A percentile compares a stretch with the other conserved stretches of the same genome.
Conservation (phyloP, 371 early-diverging fungal species). For the Mucor ambiguus region DNA sequence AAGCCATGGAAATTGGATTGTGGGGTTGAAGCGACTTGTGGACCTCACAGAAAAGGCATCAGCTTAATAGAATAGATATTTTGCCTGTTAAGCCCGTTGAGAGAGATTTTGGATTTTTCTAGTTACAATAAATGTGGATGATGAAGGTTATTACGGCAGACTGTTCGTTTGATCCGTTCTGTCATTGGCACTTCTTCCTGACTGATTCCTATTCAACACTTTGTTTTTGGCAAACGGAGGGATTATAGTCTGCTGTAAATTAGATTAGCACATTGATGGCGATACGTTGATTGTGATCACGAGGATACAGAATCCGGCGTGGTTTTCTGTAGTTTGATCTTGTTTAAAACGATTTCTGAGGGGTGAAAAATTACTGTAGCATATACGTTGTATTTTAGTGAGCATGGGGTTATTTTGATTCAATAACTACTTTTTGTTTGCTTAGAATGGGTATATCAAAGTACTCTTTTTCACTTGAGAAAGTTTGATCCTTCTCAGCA, state of each 20-base stretch:
- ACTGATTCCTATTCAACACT: background rate
- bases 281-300: too few relatives aligned
- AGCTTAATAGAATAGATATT: background rate
- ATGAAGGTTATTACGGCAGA: background rate
- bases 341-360: background rate
- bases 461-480: too few relatives aligned
- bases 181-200: background rate
- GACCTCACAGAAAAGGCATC: slow-evolving; percentile 44
- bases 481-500: too few relatives aligned
- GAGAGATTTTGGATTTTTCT: too few relatives aligned
- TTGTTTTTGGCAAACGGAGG: too few relatives aligned
- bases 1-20: slow-evolving; percentile 65
- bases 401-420: too few relatives aligned
- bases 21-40: slow-evolving; percentile 67
- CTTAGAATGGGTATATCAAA: too few relatives aligned
- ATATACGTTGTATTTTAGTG: too few relatives aligned
- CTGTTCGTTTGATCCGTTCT: background rate
- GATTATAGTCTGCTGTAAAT: too few relatives aligned
- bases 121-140: background rate
- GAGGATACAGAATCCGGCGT: background rate
- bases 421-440: too few relatives aligned
- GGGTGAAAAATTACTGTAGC: background rate
- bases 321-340: background rate
- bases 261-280: too few relatives aligned
- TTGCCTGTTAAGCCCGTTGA: background rate